These are phyloP conservation scores for Punctularia strigosozonata DNA, from an alignment of 768 basidiomycete species.

Conservation along the genomic window DNA sequence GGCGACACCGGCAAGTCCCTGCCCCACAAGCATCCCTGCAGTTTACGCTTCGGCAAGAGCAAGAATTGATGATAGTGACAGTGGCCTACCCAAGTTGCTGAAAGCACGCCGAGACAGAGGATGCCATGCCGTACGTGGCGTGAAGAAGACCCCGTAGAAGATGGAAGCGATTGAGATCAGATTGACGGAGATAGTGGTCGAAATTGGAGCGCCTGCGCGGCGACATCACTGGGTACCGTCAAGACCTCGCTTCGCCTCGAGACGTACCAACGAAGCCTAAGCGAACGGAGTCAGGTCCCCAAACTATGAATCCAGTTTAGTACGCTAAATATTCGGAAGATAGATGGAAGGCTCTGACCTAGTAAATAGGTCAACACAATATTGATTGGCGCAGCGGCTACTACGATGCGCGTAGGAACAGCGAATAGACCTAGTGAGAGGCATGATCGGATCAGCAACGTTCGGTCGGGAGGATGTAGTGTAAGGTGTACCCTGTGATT, in stretches of 20 bases:
- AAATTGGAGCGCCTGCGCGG: slow-evolving; percentile 88
- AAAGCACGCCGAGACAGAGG: slow-evolving; percentile 57
- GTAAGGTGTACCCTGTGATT: slow-evolving; percentile 68
- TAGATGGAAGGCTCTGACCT: slow-evolving; percentile 42
- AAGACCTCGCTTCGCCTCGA: no score
- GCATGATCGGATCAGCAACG: not conserved
- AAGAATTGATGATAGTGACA: no score
- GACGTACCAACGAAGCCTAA: slow-evolving; percentile 88
- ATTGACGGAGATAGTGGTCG: slow-evolving; percentile 83
- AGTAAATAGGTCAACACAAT: slow-evolving; percentile 72
- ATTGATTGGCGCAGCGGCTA: slow-evolving; percentile 80
- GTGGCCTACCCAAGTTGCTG: slow-evolving; percentile 50
- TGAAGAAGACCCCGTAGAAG: slow-evolving; percentile 48
- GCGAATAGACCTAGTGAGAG: slow-evolving; percentile 54
- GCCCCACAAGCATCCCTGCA: slow-evolving; percentile 53
- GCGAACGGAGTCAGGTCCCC: slow-evolving; percentile 70
- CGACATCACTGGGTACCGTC: no score
- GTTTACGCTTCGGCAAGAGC: no score
- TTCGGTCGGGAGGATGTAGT: slow-evolving; percentile 1
- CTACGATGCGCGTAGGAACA: slow-evolving; percentile 74
- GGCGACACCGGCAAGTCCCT: slow-evolving; percentile 79
- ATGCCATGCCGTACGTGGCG: slow-evolving; percentile 72
- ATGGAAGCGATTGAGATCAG: slow-evolving; percentile 58
- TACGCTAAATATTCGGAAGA: no score
- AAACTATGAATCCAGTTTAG: no score